Evolutionary conservation across 805 yeast species (phyloP).

Genomic region (Metschnikowia bowlesiae): DNA sequence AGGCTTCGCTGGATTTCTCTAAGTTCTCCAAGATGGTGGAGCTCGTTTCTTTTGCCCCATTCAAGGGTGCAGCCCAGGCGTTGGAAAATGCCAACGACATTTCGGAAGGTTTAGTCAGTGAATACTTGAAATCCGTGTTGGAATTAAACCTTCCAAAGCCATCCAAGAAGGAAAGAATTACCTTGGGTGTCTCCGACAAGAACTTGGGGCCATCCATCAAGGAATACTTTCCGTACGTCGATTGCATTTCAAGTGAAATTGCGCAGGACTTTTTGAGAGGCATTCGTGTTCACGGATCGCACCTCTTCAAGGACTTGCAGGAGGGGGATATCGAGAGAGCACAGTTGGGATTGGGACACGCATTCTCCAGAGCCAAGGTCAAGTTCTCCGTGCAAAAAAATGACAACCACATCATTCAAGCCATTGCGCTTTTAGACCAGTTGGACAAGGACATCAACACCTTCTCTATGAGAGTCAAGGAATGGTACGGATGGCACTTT

Average conservation of each 20-base stretch:
- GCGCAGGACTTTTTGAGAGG: slow-evolving; percentile 96
- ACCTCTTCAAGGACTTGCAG: slow-evolving; percentile 85
- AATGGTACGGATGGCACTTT: slow-evolving; percentile 99
- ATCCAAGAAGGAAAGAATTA: slow-evolving; percentile 59
- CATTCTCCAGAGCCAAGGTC: slow-evolving; percentile 97
- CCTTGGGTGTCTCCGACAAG: slow-evolving; percentile 88
- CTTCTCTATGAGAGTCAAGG: slow-evolving; percentile 94
- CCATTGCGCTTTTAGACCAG: slow-evolving; percentile 95
- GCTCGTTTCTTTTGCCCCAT: slow-evolving; percentile 93
- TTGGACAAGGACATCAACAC: slow-evolving; percentile 98
- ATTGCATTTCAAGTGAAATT: slow-evolving; percentile 84
- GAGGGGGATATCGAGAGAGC: slow-evolving; percentile 97
- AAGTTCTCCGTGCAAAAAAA: slow-evolving; percentile 98
- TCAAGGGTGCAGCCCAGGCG: slow-evolving; percentile 99
- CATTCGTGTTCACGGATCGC: slow-evolving; percentile 83
- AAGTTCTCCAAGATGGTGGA: slow-evolving; percentile 89
- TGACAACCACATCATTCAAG: slow-evolving; percentile 98
- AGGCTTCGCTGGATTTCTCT: slow-evolving; percentile 78
- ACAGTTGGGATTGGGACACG: slow-evolving; percentile 97
- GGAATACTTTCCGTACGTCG: slow-evolving; percentile 83
- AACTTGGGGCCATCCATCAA: slow-evolving; percentile 96
- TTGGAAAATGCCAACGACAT: slow-evolving; percentile 97
- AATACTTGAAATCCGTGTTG: slow-evolving; percentile 80
- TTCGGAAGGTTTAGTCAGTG: slow-evolving; percentile 94
- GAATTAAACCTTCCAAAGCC: slow-evolving; percentile 88